phyloP scores from a whole-genome alignment of 352 stramenopile genomes.

The Globisporangium radiosum region DNA sequence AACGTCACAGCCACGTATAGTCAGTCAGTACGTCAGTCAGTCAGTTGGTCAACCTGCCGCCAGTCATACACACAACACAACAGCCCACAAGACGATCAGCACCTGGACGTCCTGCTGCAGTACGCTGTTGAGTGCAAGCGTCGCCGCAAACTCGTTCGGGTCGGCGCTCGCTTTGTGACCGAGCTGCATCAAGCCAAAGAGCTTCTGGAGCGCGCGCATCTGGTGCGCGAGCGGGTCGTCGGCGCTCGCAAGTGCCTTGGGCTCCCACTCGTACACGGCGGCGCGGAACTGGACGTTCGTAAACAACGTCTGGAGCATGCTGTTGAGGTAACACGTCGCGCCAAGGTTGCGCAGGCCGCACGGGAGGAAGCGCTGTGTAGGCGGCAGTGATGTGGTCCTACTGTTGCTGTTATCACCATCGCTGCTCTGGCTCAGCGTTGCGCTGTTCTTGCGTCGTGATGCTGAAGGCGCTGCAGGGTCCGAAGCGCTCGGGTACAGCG shows the following conservation, averaged over 20 bases:
- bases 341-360: constrained; percentile 79
- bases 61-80: too few relatives aligned
- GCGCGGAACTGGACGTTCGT: constrained; percentile 62
- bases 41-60: too few relatives aligned
- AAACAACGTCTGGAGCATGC: constrained; percentile 83
- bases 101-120: constrained; percentile 87
- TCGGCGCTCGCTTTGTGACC: constrained; percentile 67
- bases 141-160: constrained; percentile 70
- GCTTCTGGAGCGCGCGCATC: constrained; percentile 75
- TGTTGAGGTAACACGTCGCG: constrained; percentile 87
- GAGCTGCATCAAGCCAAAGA: constrained; percentile 83
- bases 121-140: constrained; percentile 72
- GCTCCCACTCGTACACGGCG: constrained; percentile 76
- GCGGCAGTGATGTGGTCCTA: not conserved
- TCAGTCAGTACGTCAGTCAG: not conserved
- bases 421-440: not conserved
- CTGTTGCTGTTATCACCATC: not conserved
- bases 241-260: constrained; percentile 32
- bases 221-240: constrained; percentile 49
- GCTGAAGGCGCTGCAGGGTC: not conserved
- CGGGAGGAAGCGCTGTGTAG: constrained; percentile 15
- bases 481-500: constrained; percentile 13
- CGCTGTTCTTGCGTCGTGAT: constrained; percentile 3
- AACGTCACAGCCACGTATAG: not conserved
- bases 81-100: not conserved